phyloP scores from a whole-genome alignment of 2,329 filamentous ascomycete genomes.

The Aspergillus neotritici region DNA sequence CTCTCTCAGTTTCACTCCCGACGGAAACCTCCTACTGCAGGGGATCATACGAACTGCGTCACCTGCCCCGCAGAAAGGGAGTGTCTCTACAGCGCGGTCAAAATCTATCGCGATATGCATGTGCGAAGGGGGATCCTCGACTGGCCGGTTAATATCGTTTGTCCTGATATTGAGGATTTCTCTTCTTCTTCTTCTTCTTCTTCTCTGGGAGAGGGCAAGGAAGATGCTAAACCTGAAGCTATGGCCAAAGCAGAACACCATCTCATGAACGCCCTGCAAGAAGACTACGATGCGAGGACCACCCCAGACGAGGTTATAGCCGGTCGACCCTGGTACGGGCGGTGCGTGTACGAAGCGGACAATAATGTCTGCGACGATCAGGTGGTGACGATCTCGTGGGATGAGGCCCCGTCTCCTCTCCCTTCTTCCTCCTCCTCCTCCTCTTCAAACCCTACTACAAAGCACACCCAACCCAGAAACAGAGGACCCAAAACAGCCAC shows the following conservation, averaged over 20 bases:
- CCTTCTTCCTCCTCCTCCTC: background rate
- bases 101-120: slow-evolving; percentile 69
- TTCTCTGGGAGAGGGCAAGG: slow-evolving; percentile 17
- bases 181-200: slow-evolving; percentile 38
- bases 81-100: slow-evolving; percentile 81
- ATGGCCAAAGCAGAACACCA: slow-evolving; percentile 43
- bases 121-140: slow-evolving; percentile 61
- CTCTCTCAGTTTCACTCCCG: slow-evolving; percentile 71
- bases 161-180: slow-evolving; percentile 83
- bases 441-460: background rate
- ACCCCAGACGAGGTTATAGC: slow-evolving; percentile 50
- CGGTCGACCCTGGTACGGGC: slow-evolving; percentile 66
- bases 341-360: slow-evolving; percentile 90
- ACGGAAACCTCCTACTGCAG: slow-evolving; percentile 71
- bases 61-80: slow-evolving; percentile 66
- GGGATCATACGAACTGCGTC: slow-evolving; percentile 77
- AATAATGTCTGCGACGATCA: slow-evolving; percentile 95
- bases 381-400: slow-evolving; percentile 80
- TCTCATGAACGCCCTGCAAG: slow-evolving; percentile 44
- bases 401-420: slow-evolving; percentile 55
- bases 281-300: slow-evolving; percentile 53
- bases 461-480: background rate
- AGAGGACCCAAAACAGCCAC: slow-evolving; percentile 68
- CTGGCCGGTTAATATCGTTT: slow-evolving; percentile 87
- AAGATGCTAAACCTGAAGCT: too few relatives aligned